These are phyloP conservation scores for Paecilomyces niveus DNA, from an alignment of 2,329 filamentous ascomycete species.

Conservation along the genomic window DNA sequence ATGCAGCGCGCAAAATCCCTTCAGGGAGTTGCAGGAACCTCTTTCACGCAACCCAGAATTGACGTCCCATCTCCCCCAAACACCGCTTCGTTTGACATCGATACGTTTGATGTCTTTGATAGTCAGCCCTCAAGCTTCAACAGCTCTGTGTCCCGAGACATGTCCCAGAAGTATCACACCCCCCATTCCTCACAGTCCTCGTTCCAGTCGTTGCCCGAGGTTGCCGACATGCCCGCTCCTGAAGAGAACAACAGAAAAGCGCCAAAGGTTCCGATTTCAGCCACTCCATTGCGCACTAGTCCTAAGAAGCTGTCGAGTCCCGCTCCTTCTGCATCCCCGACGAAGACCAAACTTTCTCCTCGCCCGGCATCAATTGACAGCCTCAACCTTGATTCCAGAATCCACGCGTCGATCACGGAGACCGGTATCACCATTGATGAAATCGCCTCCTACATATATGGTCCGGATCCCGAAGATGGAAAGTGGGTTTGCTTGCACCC, in stretches of 20 bases:
- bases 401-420: conserved; percentile 59
- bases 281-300: conserved; percentile 15
- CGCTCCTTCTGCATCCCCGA: conserved; percentile 17
- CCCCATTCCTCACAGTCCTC: conserved; percentile 41
- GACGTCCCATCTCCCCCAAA: conserved; percentile 52
- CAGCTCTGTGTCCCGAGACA: conserved; percentile 15
- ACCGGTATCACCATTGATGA: conserved; percentile 86
- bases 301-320: conserved; percentile 13
- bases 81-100: conserved; percentile 40
- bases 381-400: conserved; percentile 46
- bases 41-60: conserved; percentile 29
- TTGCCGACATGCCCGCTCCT: conserved; percentile 36
- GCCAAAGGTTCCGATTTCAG: conserved; percentile 23
- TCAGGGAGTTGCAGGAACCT: conserved; percentile 36
- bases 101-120: conserved; percentile 46
- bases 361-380: conserved; percentile 41
- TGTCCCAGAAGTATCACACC: conserved; percentile 30
- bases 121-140: conserved; percentile 37
- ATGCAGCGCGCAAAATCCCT: conserved; percentile 42
- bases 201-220: conserved; percentile 48
- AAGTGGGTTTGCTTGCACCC: conserved; percentile 74
- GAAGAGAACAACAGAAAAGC: conserved; percentile 15
- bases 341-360: conserved; percentile 33
- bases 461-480: conserved; percentile 64
- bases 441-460: conserved; percentile 66